Conservation (phyloP, 129 eudicot genomes). For the Helianthus annuus region DNA sequence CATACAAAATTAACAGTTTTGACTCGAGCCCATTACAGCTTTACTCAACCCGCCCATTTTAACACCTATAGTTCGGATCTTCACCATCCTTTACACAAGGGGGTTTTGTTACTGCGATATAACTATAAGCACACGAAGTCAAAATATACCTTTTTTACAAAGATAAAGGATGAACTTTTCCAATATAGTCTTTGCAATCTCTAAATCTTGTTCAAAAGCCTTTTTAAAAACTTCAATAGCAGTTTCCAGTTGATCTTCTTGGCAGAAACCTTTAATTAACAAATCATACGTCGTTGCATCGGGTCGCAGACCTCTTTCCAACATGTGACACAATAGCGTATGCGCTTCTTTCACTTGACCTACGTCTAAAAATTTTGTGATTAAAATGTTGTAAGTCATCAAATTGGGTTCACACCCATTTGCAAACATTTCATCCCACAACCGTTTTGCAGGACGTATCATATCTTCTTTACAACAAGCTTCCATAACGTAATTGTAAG, state of each 20-base stretch:
- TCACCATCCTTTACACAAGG: neutral
- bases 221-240: conserved; percentile 55
- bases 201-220: conserved; percentile 50
- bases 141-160: conserved; percentile 54
- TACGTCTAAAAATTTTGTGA: conserved; percentile 50
- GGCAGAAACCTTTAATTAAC: conserved; percentile 68
- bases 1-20: neutral
- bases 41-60: too few species aligned
- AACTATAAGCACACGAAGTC: neutral
- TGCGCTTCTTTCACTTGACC: conserved; percentile 69
- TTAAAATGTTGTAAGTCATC: conserved; percentile 61
- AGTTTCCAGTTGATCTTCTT: conserved; percentile 49
- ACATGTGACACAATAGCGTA: conserved; percentile 54
- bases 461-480: conserved; percentile 80
- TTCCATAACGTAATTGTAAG: conserved; percentile 73
- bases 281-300: conserved; percentile 45
- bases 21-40: neutral
- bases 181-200: conserved; percentile 37
- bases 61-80: neutral
- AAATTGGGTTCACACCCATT: conserved; percentile 66
- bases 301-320: conserved; percentile 56
- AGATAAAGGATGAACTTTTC: conserved; percentile 42
- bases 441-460: conserved; percentile 81
- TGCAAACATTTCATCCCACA: conserved; percentile 98
- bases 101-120: neutral